Evolutionary conservation across 176 grass and related monocot genomes (phyloP).

Genomic region (Hordeum marinum): DNA sequence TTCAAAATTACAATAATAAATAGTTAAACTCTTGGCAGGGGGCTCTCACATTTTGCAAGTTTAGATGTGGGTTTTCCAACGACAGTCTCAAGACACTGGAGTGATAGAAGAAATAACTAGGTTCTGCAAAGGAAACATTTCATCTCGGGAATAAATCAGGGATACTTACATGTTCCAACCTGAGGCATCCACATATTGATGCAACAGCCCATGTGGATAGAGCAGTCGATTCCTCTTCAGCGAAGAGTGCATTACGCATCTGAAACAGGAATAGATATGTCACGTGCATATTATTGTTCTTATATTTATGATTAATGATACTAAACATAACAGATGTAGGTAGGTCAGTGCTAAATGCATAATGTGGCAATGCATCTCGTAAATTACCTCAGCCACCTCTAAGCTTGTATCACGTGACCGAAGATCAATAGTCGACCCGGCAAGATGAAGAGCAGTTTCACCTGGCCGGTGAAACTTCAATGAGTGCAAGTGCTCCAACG

Average conservation of each 20-base stretch:
- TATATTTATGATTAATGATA: not conserved
- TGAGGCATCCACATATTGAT: constrained; percentile 87
- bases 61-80: not conserved
- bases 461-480: constrained; percentile 87
- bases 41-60: constrained; percentile 1
- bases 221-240: constrained; percentile 95
- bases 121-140: constrained; percentile 17
- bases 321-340: not conserved
- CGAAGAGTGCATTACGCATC: constrained; percentile 77
- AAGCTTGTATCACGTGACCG: constrained; percentile 74
- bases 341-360: not conserved
- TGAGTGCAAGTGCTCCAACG: constrained; percentile 89
- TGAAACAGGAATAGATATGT: constrained; percentile 34
- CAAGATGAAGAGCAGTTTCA: constrained; percentile 95
- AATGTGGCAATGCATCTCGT: constrained; percentile 10
- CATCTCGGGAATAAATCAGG: not conserved
- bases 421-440: constrained; percentile 86
- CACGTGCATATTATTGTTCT: constrained; percentile 17
- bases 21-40: not conserved
- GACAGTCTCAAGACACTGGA: not conserved
- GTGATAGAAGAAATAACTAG: not conserved
- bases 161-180: constrained; percentile 87
- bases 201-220: constrained; percentile 94
- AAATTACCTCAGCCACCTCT: constrained; percentile 80
- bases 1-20: not conserved